Base-by-base conservation (phyloP, 179 eudicot species). In the Gypsophila paniculata region DNA sequence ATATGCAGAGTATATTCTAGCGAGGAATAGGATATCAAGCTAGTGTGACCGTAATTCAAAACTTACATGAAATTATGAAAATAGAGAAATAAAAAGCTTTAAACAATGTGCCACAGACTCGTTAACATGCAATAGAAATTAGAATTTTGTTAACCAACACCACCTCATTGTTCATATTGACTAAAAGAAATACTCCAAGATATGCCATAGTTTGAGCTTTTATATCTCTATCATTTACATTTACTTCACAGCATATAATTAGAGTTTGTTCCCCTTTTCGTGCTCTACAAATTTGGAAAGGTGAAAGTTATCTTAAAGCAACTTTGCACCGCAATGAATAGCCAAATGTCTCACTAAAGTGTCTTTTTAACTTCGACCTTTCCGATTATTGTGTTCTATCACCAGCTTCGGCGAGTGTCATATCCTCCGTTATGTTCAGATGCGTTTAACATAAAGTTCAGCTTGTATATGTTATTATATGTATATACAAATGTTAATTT, bases 271-370 rank as follows among this genome's bases (percentile, higher is more conserved):
- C 14, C 46, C 17, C 25, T 34, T 6, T 34, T 62, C 15, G 15
- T 62, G 6, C n/a, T 61, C 68, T n/a, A 65, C 32, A 44, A 38
- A 65, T 42, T 65, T n/a, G 42, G 69, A 65, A 18, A 39, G 38
- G 48, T n/a, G 17, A 21, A 62, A 4, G 48, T 18, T 63, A 48
- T n/a, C 6, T 63, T 6, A 17, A 22, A 14, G 25, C 4, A 36
- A 36, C 22, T 60, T 13, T 10, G 39, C 26, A 13, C 7, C 0
- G 12, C 25, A 14, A 60, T 29, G 39, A 32, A 14, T 23, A 58
- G 61, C 23, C 32, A 58, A 10, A 12, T 60, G 18, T 26, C 39
- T 60, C 38, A 29, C 9, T 60, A 5, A 29, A 26, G 25, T 11
- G 13, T 25, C 3, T 60, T 60, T 13, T 60, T 26, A 17, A 60